Percentiles rank a stretch among this genome's conserved stretches.
phyloP scores from a whole-genome alignment of 1,139 yeast genomes.

The Meyerozyma guilliermondii region DNA sequence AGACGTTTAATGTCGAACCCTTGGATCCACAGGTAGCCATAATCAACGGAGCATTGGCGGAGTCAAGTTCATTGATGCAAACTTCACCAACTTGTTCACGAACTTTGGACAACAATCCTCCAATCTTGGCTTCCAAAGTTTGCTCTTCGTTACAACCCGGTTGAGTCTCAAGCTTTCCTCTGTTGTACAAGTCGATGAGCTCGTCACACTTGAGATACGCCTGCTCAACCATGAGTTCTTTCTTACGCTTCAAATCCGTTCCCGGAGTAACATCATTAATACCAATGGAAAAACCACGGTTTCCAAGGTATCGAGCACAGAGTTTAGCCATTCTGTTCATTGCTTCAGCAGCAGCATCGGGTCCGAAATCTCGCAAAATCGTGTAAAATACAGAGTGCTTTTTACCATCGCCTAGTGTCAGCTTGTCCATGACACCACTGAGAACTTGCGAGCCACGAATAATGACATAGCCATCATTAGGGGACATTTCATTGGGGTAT shows the following conservation, averaged over 20 bases:
- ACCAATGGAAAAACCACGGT: conserved; percentile 96
- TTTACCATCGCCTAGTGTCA: conserved; percentile 95
- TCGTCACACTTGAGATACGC: conserved; percentile 94
- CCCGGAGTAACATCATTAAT: conserved; percentile 98
- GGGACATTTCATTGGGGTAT: conserved; percentile 90
- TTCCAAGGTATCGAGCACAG: conserved; percentile 92
- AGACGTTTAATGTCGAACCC: conserved; percentile 95
- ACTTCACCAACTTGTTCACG: conserved; percentile 99
- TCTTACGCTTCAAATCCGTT: conserved; percentile 62
- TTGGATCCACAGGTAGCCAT: conserved; percentile 99
- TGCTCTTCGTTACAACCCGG: conserved; percentile 99
- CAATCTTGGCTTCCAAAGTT: conserved; percentile 94
- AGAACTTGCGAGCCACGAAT: conserved; percentile 86
- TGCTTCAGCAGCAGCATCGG: conserved; percentile 90
- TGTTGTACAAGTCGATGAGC: conserved; percentile 70
- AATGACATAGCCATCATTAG: conserved; percentile 90
- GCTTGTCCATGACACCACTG: conserved; percentile 96
- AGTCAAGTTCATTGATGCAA: conserved; percentile 86
- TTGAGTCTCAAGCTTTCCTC: conserved; percentile 92
- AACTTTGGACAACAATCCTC: conserved; percentile 92
- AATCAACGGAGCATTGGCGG: conserved; percentile 90
- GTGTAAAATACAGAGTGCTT: conserved; percentile 96
- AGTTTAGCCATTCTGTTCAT: conserved; percentile 99
- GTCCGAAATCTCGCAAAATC: conserved; percentile 90
- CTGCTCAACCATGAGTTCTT: conserved; percentile 83